These are phyloP conservation scores for Grosmannia serpens DNA, from an alignment of 2,329 filamentous ascomycete species.

Conservation along the genomic window DNA sequence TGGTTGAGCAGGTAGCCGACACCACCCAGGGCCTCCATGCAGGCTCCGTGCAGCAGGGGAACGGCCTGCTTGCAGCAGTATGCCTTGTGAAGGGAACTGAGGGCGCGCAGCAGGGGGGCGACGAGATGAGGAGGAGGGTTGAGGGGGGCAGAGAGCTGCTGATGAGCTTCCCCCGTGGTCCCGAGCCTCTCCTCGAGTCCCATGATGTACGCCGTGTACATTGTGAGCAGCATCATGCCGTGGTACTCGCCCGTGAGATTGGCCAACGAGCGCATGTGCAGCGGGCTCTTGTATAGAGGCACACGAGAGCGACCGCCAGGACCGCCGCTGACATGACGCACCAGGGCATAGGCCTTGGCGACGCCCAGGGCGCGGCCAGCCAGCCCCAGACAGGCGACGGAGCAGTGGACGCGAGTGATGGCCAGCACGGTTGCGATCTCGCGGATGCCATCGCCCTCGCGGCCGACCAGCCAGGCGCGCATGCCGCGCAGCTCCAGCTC, in stretches of 20 bases:
- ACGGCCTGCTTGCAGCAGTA: constrained; percentile 40
- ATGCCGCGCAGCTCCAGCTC: constrained; percentile 56
- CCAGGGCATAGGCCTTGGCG: constrained; percentile 44
- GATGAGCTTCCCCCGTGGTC: background rate
- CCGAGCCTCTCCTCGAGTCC: constrained; percentile 33
- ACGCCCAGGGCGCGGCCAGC: constrained; percentile 45
- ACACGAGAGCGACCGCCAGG: constrained; percentile 31
- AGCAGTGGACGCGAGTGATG: constrained; percentile 50
- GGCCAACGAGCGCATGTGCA: constrained; percentile 49
- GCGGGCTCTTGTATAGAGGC: constrained; percentile 36
- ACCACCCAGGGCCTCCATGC: constrained; percentile 55
- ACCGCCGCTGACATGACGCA: constrained; percentile 39
- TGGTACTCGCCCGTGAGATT: constrained; percentile 43
- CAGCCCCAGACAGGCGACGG: constrained; percentile 39
- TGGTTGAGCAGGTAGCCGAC: constrained; percentile 53
- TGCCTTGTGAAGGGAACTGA: constrained; percentile 51
- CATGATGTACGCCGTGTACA: constrained; percentile 41
- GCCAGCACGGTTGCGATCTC: constrained; percentile 60
- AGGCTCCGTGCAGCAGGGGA: constrained; percentile 37
- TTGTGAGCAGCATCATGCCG: constrained; percentile 42
- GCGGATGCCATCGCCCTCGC: constrained; percentile 53
- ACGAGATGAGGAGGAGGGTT: constrained; percentile 23
- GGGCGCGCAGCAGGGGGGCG: constrained; percentile 37
- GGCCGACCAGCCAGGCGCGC: constrained; percentile 55
- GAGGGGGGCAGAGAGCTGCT: constrained; percentile 11